Percentiles rank a stretch among this genome's conserved stretches.
Conservation (phyloP, 768 basidiomycete genomes). For the Pleurotus salmoneostramineus region DNA sequence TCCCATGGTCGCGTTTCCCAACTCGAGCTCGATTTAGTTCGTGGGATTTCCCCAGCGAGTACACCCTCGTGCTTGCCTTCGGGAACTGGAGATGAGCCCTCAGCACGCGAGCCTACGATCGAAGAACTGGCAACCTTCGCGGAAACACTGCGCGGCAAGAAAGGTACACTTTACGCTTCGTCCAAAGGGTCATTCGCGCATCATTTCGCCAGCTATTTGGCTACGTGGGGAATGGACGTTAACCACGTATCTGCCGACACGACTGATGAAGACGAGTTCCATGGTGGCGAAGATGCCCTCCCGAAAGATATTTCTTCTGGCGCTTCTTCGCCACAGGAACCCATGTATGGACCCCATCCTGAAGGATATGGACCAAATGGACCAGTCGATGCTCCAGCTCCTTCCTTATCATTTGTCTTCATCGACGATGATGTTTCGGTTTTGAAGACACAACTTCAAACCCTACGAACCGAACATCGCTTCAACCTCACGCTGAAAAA, state of each 20-base stretch:
- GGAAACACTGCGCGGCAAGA: conserved; percentile 78
- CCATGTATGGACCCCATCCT: conserved; percentile 1
- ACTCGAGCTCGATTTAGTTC: conserved; percentile 59
- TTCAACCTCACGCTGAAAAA: conserved; percentile 43
- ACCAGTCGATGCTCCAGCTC: background rate
- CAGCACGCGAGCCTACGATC: conserved; percentile 71
- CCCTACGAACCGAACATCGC: conserved; percentile 55
- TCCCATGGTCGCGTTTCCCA: conserved; percentile 58
- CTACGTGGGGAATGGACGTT: conserved; percentile 94
- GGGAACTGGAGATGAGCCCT: conserved; percentile 42
- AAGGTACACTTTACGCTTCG: conserved; percentile 79
- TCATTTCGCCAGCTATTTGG: conserved; percentile 89
- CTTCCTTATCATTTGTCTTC: conserved; percentile 64
- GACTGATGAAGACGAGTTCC: conserved; percentile 34
- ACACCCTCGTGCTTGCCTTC: conserved; percentile 23
- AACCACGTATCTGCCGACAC: conserved; percentile 68
- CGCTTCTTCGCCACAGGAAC: conserved; percentile 8
- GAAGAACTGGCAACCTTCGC: conserved; percentile 77
- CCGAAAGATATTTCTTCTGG: conserved; percentile 1
- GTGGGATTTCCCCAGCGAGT: conserved; percentile 43
- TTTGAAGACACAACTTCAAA: conserved; percentile 69
- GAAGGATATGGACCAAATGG: background rate
- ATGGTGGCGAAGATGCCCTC: background rate
- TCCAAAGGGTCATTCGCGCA: conserved; percentile 88
- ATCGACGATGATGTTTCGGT: conserved; percentile 91